Percentiles rank a stretch among this genome's conserved stretches.
Evolutionary conservation across 73 alveolate species (phyloP).

Genomic region (Paramecium pentaurelia): DNA sequence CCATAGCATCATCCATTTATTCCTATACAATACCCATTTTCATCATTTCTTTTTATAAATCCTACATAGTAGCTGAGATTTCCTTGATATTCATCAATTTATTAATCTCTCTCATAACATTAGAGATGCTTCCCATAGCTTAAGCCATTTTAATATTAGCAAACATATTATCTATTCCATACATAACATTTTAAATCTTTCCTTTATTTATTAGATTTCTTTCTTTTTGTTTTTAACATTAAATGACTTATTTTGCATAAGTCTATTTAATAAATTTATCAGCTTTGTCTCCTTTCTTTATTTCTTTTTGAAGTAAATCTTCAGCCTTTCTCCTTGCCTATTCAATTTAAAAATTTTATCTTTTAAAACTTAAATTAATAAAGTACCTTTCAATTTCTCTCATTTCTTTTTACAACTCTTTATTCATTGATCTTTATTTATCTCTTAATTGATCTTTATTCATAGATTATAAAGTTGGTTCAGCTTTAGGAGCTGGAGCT

Average conservation of each 20-base stretch:
- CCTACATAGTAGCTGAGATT: slow-evolving; percentile 43
- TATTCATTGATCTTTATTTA: slow-evolving; percentile 36
- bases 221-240: slow-evolving; percentile 16
- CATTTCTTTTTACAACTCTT: slow-evolving; percentile 31
- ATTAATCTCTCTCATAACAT: slow-evolving; percentile 50
- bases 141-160: slow-evolving; percentile 57
- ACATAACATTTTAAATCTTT: slow-evolving; percentile 12
- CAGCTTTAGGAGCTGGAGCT: slow-evolving; percentile 39
- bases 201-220: slow-evolving; percentile 48
- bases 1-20: slow-evolving; percentile 60
- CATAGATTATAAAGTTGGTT: slow-evolving; percentile 41
- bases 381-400: slow-evolving; percentile 40
- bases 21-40: slow-evolving; percentile 63
- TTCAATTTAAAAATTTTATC: slow-evolving; percentile 48
- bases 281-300: slow-evolving; percentile 58
- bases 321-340: slow-evolving; percentile 41
- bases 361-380: background rate
- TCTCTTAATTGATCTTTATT: slow-evolving; percentile 49
- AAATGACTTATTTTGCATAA: slow-evolving; percentile 53
- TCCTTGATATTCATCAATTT: slow-evolving; percentile 54
- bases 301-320: slow-evolving; percentile 45
- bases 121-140: slow-evolving; percentile 54
- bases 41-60: slow-evolving; percentile 54
- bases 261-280: slow-evolving; percentile 51
- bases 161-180: slow-evolving; percentile 54